Base-by-base conservation (phyloP, 2,329 filamentous ascomycete species). In the Aspergillus brunneoviolaceus region DNA sequence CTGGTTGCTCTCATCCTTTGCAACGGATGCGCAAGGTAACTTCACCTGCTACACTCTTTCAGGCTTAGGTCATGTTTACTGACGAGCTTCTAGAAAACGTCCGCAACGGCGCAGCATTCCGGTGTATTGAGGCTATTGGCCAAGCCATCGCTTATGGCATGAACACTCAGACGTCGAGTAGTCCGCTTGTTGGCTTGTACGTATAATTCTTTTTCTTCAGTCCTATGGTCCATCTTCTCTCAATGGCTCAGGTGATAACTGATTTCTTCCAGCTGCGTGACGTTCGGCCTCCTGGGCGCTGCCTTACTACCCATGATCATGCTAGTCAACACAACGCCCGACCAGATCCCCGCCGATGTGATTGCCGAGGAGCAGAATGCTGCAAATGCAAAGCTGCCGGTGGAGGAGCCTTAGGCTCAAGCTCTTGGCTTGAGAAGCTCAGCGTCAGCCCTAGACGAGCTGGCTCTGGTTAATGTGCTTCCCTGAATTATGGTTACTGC, bases 1-100 rank as follows among this genome's bases (percentile, higher is more conserved):
- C 60, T 79, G 76, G 77, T 70, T 79, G 5, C 61, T 79, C 10
- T 79, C 77, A 0, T 79, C 76, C 0, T 79, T 79, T 63, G 77
- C 75, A 2, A 77, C 75, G 0, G 74, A 78, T 61, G 76, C 76
- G 0, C 76, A 78, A 57, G 70, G 74, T 75, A 49, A 45, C 5
- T 19, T 45, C 16, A 16, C 5, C 3, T 12, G 3, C 4, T 16
- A 35, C 4, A 35, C 5, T 4, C 5, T 35, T 16, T 35, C 11
- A 12, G 33, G 16, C 0, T 6, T 16, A 35, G 11, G 11, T 16
- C 33, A 5, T 2, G 14, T 5, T 35, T 45, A 45, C 39, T 19
- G 9, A 45, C 39, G 1, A 9, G 14, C 61, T 68, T 63, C 53
- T 42, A 76, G 71, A 75, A 59, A 79, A 79, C 33, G 76, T 79